A percentile compares a stretch with the other conserved stretches of the same genome.
phyloP scores from a whole-genome alignment of 2,329 filamentous ascomycete genomes.

The Aspergillus sp. region DNA sequence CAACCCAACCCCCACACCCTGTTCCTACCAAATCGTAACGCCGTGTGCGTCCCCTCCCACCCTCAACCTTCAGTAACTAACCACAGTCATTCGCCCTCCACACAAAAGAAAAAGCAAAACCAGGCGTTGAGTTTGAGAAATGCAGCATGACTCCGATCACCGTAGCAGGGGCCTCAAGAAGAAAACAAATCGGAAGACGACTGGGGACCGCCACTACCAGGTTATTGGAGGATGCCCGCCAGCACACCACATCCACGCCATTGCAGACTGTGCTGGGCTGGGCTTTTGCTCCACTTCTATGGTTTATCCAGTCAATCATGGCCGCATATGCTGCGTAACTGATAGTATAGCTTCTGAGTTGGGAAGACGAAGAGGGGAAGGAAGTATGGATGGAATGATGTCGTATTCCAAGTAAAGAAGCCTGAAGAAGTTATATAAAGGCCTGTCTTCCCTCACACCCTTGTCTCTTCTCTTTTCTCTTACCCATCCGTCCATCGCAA shows the following conservation, averaged over 20 bases:
- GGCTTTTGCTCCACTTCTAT: not conserved
- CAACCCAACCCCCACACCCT: not conserved
- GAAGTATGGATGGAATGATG: not conserved
- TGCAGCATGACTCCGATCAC: constrained; percentile 5
- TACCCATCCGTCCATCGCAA: not conserved
- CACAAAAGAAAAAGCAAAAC: not conserved
- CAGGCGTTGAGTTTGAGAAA: not conserved
- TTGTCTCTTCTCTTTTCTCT: not conserved
- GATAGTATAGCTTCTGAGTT: not conserved
- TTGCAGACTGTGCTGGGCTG: not conserved
- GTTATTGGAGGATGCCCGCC: not conserved
- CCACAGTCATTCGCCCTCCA: not conserved
- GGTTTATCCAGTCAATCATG: not conserved
- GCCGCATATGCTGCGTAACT: not conserved
- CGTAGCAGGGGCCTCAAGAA: not conserved
- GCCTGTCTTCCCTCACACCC: not conserved
- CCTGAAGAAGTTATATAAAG: constrained; percentile 2
- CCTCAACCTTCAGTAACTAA: too few species aligned
- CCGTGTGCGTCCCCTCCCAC: too few species aligned
- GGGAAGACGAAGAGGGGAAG: not conserved
- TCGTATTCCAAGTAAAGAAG: not conserved
- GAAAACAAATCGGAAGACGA: constrained; percentile 10
- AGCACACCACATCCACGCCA: not conserved
- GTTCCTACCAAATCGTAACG: too few species aligned
- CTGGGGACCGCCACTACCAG: not conserved